Evolutionary conservation across 1,284 basidiomycete species (phyloP).

Genomic region (Tilletia indica): DNA sequence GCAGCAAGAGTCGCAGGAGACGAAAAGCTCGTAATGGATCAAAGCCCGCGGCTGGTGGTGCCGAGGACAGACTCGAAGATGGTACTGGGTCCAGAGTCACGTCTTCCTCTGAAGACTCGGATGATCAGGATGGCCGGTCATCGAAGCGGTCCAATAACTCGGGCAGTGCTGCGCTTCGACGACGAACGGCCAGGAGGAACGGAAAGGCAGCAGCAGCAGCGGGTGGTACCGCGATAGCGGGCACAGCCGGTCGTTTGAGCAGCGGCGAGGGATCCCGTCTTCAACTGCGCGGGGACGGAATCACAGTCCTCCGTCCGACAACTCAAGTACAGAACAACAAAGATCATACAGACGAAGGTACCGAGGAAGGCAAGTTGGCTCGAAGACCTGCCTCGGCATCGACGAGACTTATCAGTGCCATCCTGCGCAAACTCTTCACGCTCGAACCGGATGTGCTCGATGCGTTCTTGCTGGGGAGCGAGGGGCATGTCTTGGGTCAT

Average conservation of each 20-base stretch:
- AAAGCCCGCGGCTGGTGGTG: neutral
- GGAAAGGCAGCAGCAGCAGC: neutral
- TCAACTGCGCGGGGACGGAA: slow-evolving; percentile 10
- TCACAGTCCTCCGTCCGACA: slow-evolving; percentile 5
- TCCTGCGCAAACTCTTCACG: slow-evolving; percentile 33
- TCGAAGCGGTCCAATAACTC: slow-evolving; percentile 16
- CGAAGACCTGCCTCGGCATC: slow-evolving; percentile 14
- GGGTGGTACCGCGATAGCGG: neutral
- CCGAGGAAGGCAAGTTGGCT: slow-evolving; percentile 10
- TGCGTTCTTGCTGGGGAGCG: slow-evolving; percentile 25
- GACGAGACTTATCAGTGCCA: slow-evolving; percentile 30
- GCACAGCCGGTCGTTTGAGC: neutral
- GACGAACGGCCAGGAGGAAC: neutral
- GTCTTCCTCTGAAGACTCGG: slow-evolving; percentile 13
- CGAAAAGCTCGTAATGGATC: neutral
- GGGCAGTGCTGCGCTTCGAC: neutral
- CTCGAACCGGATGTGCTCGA: slow-evolving; percentile 39
- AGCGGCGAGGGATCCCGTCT: neutral
- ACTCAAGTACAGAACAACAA: neutral
- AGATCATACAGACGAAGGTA: neutral
- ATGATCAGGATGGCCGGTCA: neutral
- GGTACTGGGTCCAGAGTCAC: neutral
- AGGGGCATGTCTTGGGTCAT: slow-evolving; percentile 1
- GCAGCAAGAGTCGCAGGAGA: neutral
- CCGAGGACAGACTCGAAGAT: no score